Evolutionary conservation across 2,329 filamentous ascomycete species (phyloP).

Genomic region (Elsinoe batatas): DNA sequence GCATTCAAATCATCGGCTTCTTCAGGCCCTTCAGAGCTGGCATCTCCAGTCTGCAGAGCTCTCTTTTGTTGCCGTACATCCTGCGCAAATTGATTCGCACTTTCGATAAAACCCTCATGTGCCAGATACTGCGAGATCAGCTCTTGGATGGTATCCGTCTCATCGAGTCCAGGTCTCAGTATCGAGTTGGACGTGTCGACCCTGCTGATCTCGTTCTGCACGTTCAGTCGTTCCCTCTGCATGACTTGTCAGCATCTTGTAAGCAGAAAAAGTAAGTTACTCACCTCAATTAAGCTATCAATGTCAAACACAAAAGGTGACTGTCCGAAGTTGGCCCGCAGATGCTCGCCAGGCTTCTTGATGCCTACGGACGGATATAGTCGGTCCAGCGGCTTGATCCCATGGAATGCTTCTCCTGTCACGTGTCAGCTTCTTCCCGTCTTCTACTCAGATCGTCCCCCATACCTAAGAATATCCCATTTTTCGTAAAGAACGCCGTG

Average conservation of each 20-base stretch:
- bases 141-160: constrained; percentile 71
- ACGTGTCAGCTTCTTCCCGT: not conserved
- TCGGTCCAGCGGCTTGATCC: constrained; percentile 46
- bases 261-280: constrained; percentile 22
- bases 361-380: constrained; percentile 61
- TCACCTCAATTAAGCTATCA: constrained; percentile 69
- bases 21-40: constrained; percentile 32
- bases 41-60: constrained; percentile 39
- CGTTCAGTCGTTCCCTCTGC: constrained; percentile 50
- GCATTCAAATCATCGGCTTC: constrained; percentile 71
- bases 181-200: constrained; percentile 42
- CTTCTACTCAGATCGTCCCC: not conserved
- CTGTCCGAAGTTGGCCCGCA: constrained; percentile 54
- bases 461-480: constrained; percentile 49
- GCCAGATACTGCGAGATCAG: constrained; percentile 81
- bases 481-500: constrained; percentile 56
- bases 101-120: constrained; percentile 92
- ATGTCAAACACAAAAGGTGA: constrained; percentile 85
- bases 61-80: constrained; percentile 68
- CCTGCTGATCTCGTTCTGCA: constrained; percentile 52
- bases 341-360: constrained; percentile 52
- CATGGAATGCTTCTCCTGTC: constrained; percentile 60
- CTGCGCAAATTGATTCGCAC: constrained; percentile 74
- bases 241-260: constrained; percentile 14
- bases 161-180: constrained; percentile 55